Evolutionary conservation across 495 filamentous ascomycete genomes (phyloP).

Genomic region (Trypethelium eluteriae): DNA sequence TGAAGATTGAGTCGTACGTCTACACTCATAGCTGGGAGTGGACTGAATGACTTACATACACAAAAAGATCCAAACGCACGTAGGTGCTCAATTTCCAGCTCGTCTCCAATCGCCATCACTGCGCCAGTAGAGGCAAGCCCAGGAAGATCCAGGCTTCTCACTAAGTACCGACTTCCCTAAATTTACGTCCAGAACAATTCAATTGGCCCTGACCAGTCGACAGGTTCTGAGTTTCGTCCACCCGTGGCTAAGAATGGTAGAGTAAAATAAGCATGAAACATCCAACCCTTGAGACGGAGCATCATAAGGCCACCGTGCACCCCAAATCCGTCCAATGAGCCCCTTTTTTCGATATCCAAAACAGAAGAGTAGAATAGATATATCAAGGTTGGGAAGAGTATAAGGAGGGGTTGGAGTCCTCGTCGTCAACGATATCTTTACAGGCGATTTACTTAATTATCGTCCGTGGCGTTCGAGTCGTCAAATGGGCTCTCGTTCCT

Average conservation of each 20-base stretch:
- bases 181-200: not conserved
- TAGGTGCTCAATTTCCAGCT: not conserved
- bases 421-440: no score
- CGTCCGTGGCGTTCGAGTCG: conserved; percentile 19
- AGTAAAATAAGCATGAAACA: not conserved
- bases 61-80: not conserved
- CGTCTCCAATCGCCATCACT: not conserved
- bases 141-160: not conserved
- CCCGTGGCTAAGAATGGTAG: not conserved
- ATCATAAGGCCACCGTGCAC: not conserved
- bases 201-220: not conserved
- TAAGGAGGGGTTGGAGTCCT: not conserved
- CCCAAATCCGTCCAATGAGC: not conserved
- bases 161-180: not conserved
- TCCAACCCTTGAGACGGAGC: not conserved
- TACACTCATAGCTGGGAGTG: not conserved
- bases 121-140: not conserved
- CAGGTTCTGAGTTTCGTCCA: not conserved
- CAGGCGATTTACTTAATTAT: not conserved
- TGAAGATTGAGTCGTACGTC: not conserved
- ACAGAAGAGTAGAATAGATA: not conserved
- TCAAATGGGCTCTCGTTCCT: conserved; percentile 22
- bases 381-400: not conserved
- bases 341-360: not conserved
- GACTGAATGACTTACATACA: not conserved